Base-by-base conservation (phyloP, 2,329 filamentous ascomycete genomes). In the Podosphaera xanthii region DNA sequence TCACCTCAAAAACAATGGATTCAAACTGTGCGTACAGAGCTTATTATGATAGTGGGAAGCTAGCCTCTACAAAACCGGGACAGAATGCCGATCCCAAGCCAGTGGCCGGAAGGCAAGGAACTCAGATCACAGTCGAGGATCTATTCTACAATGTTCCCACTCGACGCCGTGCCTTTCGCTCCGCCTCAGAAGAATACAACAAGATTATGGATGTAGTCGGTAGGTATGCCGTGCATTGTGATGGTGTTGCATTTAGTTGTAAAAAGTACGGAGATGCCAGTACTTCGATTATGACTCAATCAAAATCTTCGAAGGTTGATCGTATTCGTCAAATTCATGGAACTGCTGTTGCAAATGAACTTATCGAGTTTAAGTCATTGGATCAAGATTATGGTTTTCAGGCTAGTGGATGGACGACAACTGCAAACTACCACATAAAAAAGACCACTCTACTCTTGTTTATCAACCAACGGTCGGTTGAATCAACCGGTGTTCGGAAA, bases 201-300 rank as follows among this genome's bases (percentile, higher is more conserved):
- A 98, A 97, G 72, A 96, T 98, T 60, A 82, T 97, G 34, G 92
- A 98, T 69, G 82, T 96, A 69, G 86, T 97, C 7, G 89, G 92
- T 12, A 83, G 87, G 50, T 97, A 98, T 72, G 87, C 92, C 35
- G 80, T 98, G 8, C 92, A 98, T 70, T 96, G 91, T 69, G 75
- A 80, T 59, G 83, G 86, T n/a, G 89, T 98, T 10, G 86, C 86
- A 1, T 97, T 98, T 70, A 91, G 89, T 2, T 97, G 92, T 74
- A 96, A 96, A 70, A 98, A 97, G 71, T 84, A 92, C 64, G 91
- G 91, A 59, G 92, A 97, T 65, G 81, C 87, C 3, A 84, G 85
- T 5, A 83, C 84, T 34, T 88, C 86, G 61, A 80, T 98, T 50
- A 85, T 90, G 7, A 84, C 94, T 0, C 84, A 86, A 59, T 77